Evolutionary conservation across 371 early-diverging fungal genomes (phyloP), one percentile per base, ranked within the genome.

Genomic region (Dichotomocladium elegans): DNA sequence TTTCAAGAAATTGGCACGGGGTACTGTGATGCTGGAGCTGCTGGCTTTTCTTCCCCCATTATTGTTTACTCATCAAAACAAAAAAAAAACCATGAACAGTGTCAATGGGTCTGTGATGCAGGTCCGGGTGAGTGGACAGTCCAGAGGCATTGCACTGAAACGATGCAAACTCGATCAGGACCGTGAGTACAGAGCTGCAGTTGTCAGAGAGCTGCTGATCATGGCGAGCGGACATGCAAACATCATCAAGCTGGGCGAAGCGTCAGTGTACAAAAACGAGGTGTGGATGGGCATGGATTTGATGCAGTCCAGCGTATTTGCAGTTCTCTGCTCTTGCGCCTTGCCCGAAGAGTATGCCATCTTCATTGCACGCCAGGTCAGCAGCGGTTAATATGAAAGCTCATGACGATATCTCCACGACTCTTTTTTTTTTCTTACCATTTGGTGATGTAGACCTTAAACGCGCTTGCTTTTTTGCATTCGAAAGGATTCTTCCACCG

Each of bases 401-500:
- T n/a, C n/a, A n/a, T n/a, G n/a, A n/a, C n/a, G n/a, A n/a, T n/a
- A n/a, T n/a, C n/a, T n/a, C n/a, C n/a, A n/a, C n/a, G n/a, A n/a
- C n/a, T n/a, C n/a, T n/a, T n/a, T n/a, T n/a, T n/a, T n/a, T n/a
- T n/a, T n/a, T n/a, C n/a, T n/a, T n/a, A n/a, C n/a, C n/a, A n/a
- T n/a, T n/a, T n/a, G n/a, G n/a, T n/a, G n/a, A n/a, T n/a, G n/a
- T n/a, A n/a, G 46, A 68, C 70, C 8, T 46, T 76, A 21, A 81
- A 81, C 19, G 99, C 95, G 3, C 72, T 99, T 5, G 61, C 70
- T 5, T 96, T 96, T 61, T 77, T 99, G 42, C 99, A 99, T 64
- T 61, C 72, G 17, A 92, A 93, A 60, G 85, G 95, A 43, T 91
- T 98, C 19, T 94, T 99, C 55, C 99, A 99, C 66, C 77, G 99